These are phyloP conservation scores for Tolypocladium capitatum DNA, from an alignment of 2,329 filamentous ascomycete species.

Conservation along the genomic window DNA sequence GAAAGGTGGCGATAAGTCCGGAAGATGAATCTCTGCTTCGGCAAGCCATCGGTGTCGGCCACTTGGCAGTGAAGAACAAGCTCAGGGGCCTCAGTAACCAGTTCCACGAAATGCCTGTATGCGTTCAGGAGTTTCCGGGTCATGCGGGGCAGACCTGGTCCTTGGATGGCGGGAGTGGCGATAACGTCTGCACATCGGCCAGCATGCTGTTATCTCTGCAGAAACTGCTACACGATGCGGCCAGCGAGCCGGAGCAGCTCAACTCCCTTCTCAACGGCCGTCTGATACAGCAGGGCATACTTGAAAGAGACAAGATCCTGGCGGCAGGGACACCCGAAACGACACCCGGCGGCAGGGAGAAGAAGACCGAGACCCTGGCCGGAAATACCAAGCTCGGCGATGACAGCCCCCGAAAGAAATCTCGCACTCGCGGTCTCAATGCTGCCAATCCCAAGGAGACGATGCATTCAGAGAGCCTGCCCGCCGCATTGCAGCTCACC, in stretches of 20 bases:
- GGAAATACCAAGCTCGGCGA: constrained; percentile 31
- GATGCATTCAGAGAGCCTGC: constrained; percentile 11
- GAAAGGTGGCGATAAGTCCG: constrained; percentile 41
- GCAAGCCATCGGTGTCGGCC: constrained; percentile 53
- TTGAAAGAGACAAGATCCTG: constrained; percentile 21
- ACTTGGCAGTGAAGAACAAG: constrained; percentile 41
- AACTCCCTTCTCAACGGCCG: constrained; percentile 35
- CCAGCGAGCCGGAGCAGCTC: constrained; percentile 29
- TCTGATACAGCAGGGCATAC: constrained; percentile 24
- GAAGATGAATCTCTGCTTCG: constrained; percentile 49
- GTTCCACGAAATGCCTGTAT: constrained; percentile 68
- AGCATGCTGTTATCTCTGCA: constrained; percentile 39
- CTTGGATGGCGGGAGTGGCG: constrained; percentile 39
- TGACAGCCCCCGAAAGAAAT: constrained; percentile 17
- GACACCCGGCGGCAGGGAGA: constrained; percentile 3
- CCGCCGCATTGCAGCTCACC: constrained; percentile 41
- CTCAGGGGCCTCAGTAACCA: constrained; percentile 55
- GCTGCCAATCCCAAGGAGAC: constrained; percentile 9
- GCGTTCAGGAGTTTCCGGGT: constrained; percentile 53
- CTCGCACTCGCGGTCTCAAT: constrained; percentile 16
- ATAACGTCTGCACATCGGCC: constrained; percentile 35
- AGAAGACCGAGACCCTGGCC: constrained; percentile 16
- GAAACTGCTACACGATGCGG: constrained; percentile 32
- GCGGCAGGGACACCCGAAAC: constrained; percentile 5
- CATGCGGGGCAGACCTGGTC: constrained; percentile 53